These are phyloP conservation scores for Cordyceps cicadae DNA, from an alignment of 2,329 filamentous ascomycete genomes.

Conservation along the genomic window DNA sequence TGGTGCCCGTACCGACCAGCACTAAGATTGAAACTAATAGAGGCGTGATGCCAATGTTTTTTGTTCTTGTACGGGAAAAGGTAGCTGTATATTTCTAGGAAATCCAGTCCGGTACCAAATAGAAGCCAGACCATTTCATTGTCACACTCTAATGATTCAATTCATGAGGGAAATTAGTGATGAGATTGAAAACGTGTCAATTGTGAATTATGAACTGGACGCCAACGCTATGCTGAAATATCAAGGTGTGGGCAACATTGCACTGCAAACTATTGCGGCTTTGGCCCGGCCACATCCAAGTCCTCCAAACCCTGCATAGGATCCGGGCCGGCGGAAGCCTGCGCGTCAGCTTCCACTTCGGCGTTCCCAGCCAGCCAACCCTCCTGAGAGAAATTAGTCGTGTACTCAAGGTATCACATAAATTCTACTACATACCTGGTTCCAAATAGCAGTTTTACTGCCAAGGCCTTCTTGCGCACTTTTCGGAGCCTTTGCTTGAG, in stretches of 20 bases:
- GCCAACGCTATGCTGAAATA: conserved; percentile 37
- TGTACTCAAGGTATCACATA: conserved; percentile 3
- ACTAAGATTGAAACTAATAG: conserved; percentile 22
- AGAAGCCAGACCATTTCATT: conserved; percentile 9
- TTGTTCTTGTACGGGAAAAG: conserved; percentile 14
- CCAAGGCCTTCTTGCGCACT: conserved; percentile 79
- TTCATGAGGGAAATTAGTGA: neutral
- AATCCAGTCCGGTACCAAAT: conserved; percentile 13
- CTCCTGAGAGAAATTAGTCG: conserved; percentile 51
- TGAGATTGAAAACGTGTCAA: conserved; percentile 1
- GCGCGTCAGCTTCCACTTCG: conserved; percentile 67
- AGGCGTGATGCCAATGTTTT: conserved; percentile 14
- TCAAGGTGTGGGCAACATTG: neutral
- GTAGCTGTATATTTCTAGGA: conserved; percentile 13
- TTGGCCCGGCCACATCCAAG: conserved; percentile 88
- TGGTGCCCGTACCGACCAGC: conserved; percentile 31
- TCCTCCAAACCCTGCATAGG: conserved; percentile 95
- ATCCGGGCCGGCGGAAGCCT: conserved; percentile 55
- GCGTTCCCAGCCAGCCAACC: conserved; percentile 86
- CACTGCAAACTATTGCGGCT: conserved; percentile 49
- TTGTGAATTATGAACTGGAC: conserved; percentile 23
- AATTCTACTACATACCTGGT: conserved; percentile 60
- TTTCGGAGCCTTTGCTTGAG: conserved; percentile 85
- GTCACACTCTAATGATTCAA: neutral
- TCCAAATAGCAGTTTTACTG: conserved; percentile 92